Base-by-base conservation (phyloP, 73 alveolate genomes). In the Symbiodinium pilosum region DNA sequence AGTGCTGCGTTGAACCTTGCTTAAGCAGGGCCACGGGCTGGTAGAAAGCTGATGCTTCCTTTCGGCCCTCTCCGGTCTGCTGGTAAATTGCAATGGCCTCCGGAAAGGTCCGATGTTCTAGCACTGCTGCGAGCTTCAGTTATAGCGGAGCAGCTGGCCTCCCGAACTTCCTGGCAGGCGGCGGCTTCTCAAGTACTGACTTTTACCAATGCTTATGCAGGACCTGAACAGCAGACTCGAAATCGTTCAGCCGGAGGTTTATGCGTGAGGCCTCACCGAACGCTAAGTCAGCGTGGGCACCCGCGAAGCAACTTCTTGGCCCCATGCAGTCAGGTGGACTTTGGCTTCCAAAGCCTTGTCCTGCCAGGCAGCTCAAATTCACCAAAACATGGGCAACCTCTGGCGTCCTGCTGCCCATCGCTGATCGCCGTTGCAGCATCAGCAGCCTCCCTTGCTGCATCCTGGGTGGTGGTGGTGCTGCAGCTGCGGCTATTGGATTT, bases 71-170 rank as follows among this genome's bases (percentile, higher is more conserved):
- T 52, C 97, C 97, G 38, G 73, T 85, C 40, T 91, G 88, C 87
- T 91, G 97, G 88, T 69, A 91, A 88, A 91, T 91, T 73, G 97
- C 97, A 42, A 91, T 91, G 88, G 97, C 97, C 97, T 89, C 11
- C 77, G 12, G 28, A 24, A 18, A 54, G 71, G 26, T 5, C 71
- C 26, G 71, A 54, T 54, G 71, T 30, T 12, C 18, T 21, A 21
- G 71, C 71, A n/a, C n/a, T n/a, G n/a, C n/a, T n/a, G n/a, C n/a
- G n/a, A n/a, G n/a, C n/a, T n/a, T n/a, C n/a, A n/a, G n/a, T n/a
- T n/a, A n/a, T n/a, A n/a, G n/a, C n/a, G n/a, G n/a, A n/a, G n/a
- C n/a, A n/a, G n/a, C n/a, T n/a, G n/a, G 95, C 95, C 97, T 91
- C 97, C 47, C 97, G 87, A 6, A 91, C 97, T 42, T 85, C 97